phyloP scores from a whole-genome alignment of 1,284 basidiomycete species.

The Moesziomyces aphidis region DNA sequence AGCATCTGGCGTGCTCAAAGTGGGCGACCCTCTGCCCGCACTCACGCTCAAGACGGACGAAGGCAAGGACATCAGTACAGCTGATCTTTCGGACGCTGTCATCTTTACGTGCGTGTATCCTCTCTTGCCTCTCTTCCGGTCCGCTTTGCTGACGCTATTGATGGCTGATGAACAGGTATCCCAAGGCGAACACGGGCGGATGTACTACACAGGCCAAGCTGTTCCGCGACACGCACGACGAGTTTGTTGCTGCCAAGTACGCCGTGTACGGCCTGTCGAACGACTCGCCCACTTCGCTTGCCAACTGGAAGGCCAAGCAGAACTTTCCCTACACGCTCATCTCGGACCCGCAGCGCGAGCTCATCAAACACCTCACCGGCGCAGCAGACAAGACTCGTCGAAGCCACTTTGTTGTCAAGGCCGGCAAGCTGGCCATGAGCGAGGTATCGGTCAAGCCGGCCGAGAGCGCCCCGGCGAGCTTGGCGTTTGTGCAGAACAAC shows the following conservation, averaged over 20 bases:
- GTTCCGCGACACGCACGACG: slow-evolving; percentile 80
- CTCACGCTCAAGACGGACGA: slow-evolving; percentile 74
- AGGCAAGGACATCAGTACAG: background rate
- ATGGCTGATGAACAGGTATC: slow-evolving; percentile 14
- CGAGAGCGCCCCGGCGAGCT: slow-evolving; percentile 31
- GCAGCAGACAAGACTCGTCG: slow-evolving; percentile 75
- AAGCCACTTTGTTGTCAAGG: slow-evolving; percentile 60
- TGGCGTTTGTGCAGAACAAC: slow-evolving; percentile 24
- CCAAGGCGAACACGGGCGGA: slow-evolving; percentile 54
- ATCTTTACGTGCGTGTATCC: background rate
- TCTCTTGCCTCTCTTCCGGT: background rate
- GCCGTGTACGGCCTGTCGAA: slow-evolving; percentile 86
- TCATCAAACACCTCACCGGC: slow-evolving; percentile 85
- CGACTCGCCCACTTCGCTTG: slow-evolving; percentile 81
- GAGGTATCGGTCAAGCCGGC: slow-evolving; percentile 55
- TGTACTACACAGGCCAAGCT: slow-evolving; percentile 60
- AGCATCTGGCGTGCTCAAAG: slow-evolving; percentile 70
- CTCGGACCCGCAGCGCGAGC: slow-evolving; percentile 82
- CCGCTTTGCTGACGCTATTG: background rate
- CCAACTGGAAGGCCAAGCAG: slow-evolving; percentile 72
- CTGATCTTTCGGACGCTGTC: background rate
- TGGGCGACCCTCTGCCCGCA: slow-evolving; percentile 82
- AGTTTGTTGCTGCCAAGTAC: slow-evolving; percentile 78
- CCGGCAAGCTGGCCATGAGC: slow-evolving; percentile 49
- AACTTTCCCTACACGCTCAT: slow-evolving; percentile 84